Conservation (phyloP, 2,329 filamentous ascomycete species). For the Arthroderma uncinatum region DNA sequence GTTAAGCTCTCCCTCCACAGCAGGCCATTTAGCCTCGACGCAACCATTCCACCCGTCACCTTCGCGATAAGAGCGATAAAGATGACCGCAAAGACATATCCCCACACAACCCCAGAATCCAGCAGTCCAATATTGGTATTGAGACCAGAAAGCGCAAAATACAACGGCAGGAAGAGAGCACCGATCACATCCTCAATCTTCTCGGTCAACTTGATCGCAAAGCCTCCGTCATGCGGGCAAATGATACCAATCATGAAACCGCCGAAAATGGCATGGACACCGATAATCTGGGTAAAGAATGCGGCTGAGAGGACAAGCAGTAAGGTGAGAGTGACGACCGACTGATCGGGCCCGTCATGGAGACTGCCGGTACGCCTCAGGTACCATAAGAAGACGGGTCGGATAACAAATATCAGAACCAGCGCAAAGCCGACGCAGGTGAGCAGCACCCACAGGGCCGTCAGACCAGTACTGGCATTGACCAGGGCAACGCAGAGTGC, state of each 20-base stretch:
- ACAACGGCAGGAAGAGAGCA: constrained; percentile 74
- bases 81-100: constrained; percentile 74
- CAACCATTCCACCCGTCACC: constrained; percentile 68
- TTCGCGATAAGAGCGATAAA: constrained; percentile 74
- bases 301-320: constrained; percentile 66
- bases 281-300: constrained; percentile 84
- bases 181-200: constrained; percentile 89
- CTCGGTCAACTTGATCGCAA: constrained; percentile 77
- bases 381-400: constrained; percentile 63
- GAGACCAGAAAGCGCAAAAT: constrained; percentile 84
- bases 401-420: constrained; percentile 61
- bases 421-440: constrained; percentile 63
- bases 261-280: constrained; percentile 88
- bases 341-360: constrained; percentile 78
- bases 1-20: constrained; percentile 84
- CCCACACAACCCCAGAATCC: constrained; percentile 74
- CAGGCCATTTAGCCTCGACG: constrained; percentile 63
- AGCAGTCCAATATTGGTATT: constrained; percentile 79
- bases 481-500: constrained; percentile 88
- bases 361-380: constrained; percentile 64
- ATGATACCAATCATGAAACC: constrained; percentile 83
- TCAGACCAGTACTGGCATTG: constrained; percentile 71
- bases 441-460: constrained; percentile 75
- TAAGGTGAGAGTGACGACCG: constrained; percentile 70
- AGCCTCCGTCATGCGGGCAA: constrained; percentile 50